Base-by-base conservation (phyloP, 257 asterid species). In the Perilla frutescens region DNA sequence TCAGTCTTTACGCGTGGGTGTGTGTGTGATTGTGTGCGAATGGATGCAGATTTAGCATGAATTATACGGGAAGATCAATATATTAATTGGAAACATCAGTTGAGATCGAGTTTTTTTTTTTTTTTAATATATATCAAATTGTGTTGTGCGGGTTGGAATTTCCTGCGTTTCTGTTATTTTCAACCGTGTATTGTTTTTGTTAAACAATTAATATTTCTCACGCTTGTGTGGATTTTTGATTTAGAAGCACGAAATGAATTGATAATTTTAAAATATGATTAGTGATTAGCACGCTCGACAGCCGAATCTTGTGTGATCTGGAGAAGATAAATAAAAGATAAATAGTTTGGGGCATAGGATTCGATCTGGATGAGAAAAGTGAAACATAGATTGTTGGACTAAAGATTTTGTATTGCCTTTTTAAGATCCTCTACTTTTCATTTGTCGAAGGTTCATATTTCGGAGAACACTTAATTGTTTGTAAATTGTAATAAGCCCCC, bases 321-420 rank as follows among this genome's bases (percentile, higher is more conserved):
- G 69, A 44, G 76, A 68, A 77, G 77, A 45, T 51, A 51, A 73
- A 58, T 68, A 32, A 71, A 76, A 72, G 68, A n/a, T 43, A 37
- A 31, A 43, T 9, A 48, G 49, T 44, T 26, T 12, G 41, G 77
- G 75, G 64, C 8, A 66, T 29, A 20, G 70, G 76, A 74, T 80
- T 81, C 81, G 84, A 62, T 77, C 79, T 80, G 83, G 83, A 67
- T 62, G 65, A 63, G 55, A 69, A 81, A 75, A 71, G 84, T 53
- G 79, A 63, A 64, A 76, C 85, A 71, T 66, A 78, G 72, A 75
- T 68, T 66, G 80, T 64, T 82, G 72, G 78, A 8, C 15, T 64
- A 12, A 11, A 57, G 68, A 79, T 59, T 51, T 65, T 60, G 8
- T 45, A 51, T 59, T 59, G 55, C 75, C 68, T 41, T 80, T 80